A percentile compares a stretch with the other conserved stretches of the same genome.
Evolutionary conservation across 2,329 filamentous ascomycete species (phyloP).

Genomic region (Pseudogymnoascus sp.): DNA sequence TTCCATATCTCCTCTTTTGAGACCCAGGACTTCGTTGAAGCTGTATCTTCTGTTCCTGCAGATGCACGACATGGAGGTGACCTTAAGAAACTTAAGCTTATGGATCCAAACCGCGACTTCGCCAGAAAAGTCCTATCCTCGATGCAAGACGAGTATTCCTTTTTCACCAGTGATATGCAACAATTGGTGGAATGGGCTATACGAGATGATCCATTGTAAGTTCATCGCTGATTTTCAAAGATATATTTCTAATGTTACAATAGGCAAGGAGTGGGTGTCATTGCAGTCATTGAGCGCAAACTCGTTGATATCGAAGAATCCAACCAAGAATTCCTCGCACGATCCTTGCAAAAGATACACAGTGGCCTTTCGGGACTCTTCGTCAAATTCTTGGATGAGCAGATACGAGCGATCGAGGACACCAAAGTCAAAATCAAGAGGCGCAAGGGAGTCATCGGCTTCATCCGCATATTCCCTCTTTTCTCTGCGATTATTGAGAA

Average conservation of each 20-base stretch:
- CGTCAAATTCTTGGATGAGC: conserved; percentile 84
- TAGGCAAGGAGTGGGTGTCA: conserved; percentile 81
- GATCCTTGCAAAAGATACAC: conserved; percentile 70
- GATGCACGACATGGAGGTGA: conserved; percentile 63
- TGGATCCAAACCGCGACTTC: conserved; percentile 81
- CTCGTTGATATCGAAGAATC: conserved; percentile 73
- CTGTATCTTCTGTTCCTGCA: conserved; percentile 57
- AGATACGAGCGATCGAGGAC: conserved; percentile 91
- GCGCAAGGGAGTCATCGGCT: conserved; percentile 90
- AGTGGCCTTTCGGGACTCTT: conserved; percentile 67
- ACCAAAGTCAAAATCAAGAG: conserved; percentile 99
- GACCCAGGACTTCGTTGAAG: conserved; percentile 73
- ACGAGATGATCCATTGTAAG: conserved; percentile 71
- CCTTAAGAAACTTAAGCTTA: conserved; percentile 63
- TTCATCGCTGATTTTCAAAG: conserved; percentile 19
- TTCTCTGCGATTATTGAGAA: conserved; percentile 79
- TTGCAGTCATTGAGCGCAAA: conserved; percentile 73
- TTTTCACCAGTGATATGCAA: conserved; percentile 70
- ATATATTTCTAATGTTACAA: conserved; percentile 15
- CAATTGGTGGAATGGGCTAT: conserved; percentile 77
- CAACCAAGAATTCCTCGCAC: conserved; percentile 85
- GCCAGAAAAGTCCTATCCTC: conserved; percentile 76
- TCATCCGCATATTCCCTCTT: conserved; percentile 85
- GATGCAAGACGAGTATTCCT: conserved; percentile 83
- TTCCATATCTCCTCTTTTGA: conserved; percentile 89